A percentile compares a stretch with the other conserved stretches of the same genome.
Conservation (phyloP, 2,329 filamentous ascomycete species). For the Truncatella angustata region DNA sequence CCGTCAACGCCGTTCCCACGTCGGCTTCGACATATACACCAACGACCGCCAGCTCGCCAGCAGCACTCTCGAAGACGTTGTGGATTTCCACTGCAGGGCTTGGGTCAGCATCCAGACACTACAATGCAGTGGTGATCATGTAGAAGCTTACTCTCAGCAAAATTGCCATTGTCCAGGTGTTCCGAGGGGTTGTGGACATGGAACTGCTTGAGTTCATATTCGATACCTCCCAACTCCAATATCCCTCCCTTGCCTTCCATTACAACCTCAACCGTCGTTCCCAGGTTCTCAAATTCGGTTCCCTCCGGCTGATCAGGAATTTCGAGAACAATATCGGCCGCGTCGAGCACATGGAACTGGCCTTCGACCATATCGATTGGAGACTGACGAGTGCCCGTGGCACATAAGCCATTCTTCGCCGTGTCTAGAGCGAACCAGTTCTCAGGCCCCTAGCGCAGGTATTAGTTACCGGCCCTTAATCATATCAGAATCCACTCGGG, state of each 20-base stretch:
- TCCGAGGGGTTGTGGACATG: constrained; percentile 51
- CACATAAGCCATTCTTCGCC: constrained; percentile 47
- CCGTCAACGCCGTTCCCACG: constrained; percentile 16
- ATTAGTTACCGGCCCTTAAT: not conserved
- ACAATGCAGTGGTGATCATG: not conserved
- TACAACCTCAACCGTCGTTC: constrained; percentile 55
- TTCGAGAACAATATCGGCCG: constrained; percentile 30
- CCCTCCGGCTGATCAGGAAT: constrained; percentile 41
- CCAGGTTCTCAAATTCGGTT: constrained; percentile 55
- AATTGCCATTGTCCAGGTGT: constrained; percentile 43
- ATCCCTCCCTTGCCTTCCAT: constrained; percentile 41
- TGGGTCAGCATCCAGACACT: not conserved
- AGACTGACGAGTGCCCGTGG: constrained; percentile 51
- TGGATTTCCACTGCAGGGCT: constrained; percentile 48
- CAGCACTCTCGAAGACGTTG: constrained; percentile 54
- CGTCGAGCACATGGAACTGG: constrained; percentile 30
- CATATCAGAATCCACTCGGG: too few species aligned
- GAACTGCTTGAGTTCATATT: constrained; percentile 43
- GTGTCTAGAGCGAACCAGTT: constrained; percentile 33
- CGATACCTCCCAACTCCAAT: constrained; percentile 31
- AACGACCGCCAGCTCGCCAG: constrained; percentile 39
- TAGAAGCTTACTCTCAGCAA: constrained; percentile 38
- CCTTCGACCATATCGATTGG: constrained; percentile 52
- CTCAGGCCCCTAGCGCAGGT: constrained; percentile 24
- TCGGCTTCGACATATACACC: constrained; percentile 42